phyloP scores from a whole-genome alignment of 768 basidiomycete species.

The Vararia minispora region DNA sequence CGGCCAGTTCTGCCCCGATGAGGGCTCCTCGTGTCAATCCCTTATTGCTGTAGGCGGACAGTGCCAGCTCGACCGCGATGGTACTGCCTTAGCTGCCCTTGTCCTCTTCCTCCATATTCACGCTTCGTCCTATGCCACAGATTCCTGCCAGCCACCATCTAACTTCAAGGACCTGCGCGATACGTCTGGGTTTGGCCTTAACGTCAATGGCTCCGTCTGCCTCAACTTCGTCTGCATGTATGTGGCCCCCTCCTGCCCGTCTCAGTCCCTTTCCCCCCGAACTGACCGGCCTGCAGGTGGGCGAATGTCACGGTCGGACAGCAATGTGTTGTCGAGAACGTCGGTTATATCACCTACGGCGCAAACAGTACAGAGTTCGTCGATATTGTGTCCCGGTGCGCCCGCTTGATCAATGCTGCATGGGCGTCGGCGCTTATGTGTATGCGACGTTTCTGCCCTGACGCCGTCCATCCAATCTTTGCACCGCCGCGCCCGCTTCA shows the following conservation, averaged over 20 bases:
- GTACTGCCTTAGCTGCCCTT: too few species aligned
- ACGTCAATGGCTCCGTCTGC: slow-evolving; percentile 77
- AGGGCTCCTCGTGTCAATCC: slow-evolving; percentile 56
- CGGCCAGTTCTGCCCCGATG: slow-evolving; percentile 77
- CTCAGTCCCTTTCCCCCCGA: not conserved
- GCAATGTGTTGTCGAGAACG: slow-evolving; percentile 66
- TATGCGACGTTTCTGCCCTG: not conserved
- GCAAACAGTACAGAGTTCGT: slow-evolving; percentile 45
- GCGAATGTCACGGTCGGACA: slow-evolving; percentile 62
- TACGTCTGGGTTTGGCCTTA: slow-evolving; percentile 50
- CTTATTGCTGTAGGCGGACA: slow-evolving; percentile 48
- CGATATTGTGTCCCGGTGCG: slow-evolving; percentile 73
- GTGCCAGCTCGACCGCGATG: slow-evolving; percentile 84
- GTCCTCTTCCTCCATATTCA: too few species aligned
- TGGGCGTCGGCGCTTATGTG: not conserved
- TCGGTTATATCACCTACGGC: slow-evolving; percentile 62
- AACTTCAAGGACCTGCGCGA: slow-evolving; percentile 57
- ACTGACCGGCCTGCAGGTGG: slow-evolving; percentile 40
- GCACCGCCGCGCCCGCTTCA: too few species aligned
- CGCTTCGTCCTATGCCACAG: too few species aligned
- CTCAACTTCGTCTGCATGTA: slow-evolving; percentile 78
- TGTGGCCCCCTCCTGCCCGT: slow-evolving; percentile 17
- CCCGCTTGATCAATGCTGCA: not conserved
- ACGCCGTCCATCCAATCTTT: too few species aligned
- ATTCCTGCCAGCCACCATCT: slow-evolving; percentile 64